phyloP scores from a whole-genome alignment of 2,329 filamentous ascomycete genomes.

The Trichophyton equinum region DNA sequence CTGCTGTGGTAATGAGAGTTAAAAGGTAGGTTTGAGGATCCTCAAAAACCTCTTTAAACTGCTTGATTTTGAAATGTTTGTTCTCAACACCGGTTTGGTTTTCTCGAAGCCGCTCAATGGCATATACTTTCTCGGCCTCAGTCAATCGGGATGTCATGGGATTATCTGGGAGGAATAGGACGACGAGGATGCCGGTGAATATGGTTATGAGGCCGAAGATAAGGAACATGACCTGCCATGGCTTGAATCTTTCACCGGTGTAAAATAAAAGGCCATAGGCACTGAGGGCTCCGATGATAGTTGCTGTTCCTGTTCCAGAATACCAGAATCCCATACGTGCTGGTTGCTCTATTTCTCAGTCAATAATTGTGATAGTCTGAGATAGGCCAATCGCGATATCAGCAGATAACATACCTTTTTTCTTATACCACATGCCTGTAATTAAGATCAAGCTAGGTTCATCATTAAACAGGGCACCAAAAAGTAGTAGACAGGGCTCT shows the following conservation, averaged over 20 bases:
- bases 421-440: slow-evolving; percentile 5
- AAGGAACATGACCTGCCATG: slow-evolving; percentile 59
- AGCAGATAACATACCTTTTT: neutral
- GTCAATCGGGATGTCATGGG: slow-evolving; percentile 59
- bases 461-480: neutral
- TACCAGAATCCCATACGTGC: slow-evolving; percentile 32
- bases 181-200: slow-evolving; percentile 52
- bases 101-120: slow-evolving; percentile 47
- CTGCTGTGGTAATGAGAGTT: slow-evolving; percentile 54
- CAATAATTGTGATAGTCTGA: neutral
- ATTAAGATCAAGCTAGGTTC: neutral
- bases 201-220: slow-evolving; percentile 52
- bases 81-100: slow-evolving; percentile 53
- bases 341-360: neutral
- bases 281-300: slow-evolving; percentile 58
- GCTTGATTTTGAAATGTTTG: slow-evolving; percentile 40
- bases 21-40: slow-evolving; percentile 59
- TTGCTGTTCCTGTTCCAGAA: slow-evolving; percentile 65
- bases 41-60: slow-evolving; percentile 44
- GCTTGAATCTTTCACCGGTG: slow-evolving; percentile 35
- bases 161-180: slow-evolving; percentile 53
- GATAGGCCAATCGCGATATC: neutral
- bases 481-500: neutral
- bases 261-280: slow-evolving; percentile 36
- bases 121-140: slow-evolving; percentile 52